Conservation (phyloP, 73 alveolate genomes). For the Symbiodinium natans region DNA sequence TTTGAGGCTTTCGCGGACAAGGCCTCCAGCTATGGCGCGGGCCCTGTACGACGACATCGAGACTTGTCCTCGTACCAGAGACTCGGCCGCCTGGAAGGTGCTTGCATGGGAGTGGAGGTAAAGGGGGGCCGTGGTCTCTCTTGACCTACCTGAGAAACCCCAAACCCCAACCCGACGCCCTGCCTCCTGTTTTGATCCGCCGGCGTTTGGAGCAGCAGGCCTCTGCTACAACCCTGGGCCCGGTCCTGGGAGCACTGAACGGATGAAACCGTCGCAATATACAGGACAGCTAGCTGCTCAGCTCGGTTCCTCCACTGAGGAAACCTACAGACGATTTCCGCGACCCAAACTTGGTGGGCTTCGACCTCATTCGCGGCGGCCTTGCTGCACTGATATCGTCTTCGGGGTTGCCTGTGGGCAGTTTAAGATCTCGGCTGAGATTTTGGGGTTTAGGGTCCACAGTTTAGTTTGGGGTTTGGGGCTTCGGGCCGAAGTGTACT, state of each 20-base stretch:
- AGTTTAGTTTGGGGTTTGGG: background rate
- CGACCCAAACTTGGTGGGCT: background rate
- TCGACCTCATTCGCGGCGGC: constrained; percentile 46
- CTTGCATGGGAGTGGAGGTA: too few species aligned
- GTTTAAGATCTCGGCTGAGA: too few species aligned
- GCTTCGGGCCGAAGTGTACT: background rate
- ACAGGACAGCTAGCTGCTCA: too few species aligned
- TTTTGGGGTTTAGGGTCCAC: background rate
- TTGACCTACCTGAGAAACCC: constrained; percentile 1
- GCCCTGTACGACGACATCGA: constrained; percentile 34
- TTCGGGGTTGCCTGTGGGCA: too few species aligned
- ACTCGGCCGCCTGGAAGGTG: background rate
- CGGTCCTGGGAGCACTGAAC: too few species aligned
- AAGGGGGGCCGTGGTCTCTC: too few species aligned
- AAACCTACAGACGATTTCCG: constrained; percentile 20
- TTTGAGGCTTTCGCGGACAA: constrained; percentile 23
- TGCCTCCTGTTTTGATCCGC: too few species aligned
- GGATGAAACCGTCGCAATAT: too few species aligned
- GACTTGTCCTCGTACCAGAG: constrained; percentile 15
- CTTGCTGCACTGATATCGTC: background rate
- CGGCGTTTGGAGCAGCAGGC: too few species aligned
- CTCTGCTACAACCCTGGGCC: too few species aligned
- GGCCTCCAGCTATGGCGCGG: constrained; percentile 68
- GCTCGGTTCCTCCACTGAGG: background rate
- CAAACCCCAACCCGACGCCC: background rate